Conservation (phyloP, 176 grass and related monocot species). For the Elymus sibiricus region DNA sequence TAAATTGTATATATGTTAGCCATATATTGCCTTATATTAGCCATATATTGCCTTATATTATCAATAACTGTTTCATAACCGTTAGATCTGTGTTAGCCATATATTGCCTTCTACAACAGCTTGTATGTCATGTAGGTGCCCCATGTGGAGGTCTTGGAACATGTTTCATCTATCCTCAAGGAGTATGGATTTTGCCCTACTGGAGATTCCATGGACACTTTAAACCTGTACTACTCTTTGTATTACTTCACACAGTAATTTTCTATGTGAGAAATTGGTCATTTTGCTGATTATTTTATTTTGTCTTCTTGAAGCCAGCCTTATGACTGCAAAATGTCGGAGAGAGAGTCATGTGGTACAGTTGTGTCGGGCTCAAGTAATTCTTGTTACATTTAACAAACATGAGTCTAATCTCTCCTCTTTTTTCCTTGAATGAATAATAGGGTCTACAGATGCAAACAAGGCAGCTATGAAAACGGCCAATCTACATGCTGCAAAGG, state of each 20-base stretch:
- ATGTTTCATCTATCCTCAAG: slow-evolving; percentile 20
- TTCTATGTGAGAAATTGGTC: not conserved
- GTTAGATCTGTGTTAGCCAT: not conserved
- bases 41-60: not conserved
- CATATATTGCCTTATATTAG: not conserved
- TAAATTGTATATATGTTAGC: not conserved
- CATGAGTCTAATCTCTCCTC: not conserved
- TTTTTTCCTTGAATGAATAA: not conserved
- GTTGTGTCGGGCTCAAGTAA: not conserved
- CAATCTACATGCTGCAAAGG: not conserved
- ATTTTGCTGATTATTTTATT: not conserved
- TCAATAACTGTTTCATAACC: too few species aligned
- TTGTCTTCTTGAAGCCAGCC: not conserved
- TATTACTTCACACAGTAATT: not conserved
- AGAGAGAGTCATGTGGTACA: not conserved
- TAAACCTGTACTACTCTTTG: slow-evolving; percentile 3
- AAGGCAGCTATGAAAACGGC: not conserved
- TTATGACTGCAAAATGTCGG: not conserved
- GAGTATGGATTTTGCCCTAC: not conserved
- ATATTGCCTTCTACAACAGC: not conserved
- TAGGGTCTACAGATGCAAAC: not conserved
- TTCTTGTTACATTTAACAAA: not conserved
- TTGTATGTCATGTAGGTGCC: slow-evolving; percentile 13
- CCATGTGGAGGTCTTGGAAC: not conserved
- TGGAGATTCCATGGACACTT: not conserved